These are phyloP conservation scores for Themeda triandra DNA, from an alignment of 176 grass and related monocot genomes.

Conservation along the genomic window DNA sequence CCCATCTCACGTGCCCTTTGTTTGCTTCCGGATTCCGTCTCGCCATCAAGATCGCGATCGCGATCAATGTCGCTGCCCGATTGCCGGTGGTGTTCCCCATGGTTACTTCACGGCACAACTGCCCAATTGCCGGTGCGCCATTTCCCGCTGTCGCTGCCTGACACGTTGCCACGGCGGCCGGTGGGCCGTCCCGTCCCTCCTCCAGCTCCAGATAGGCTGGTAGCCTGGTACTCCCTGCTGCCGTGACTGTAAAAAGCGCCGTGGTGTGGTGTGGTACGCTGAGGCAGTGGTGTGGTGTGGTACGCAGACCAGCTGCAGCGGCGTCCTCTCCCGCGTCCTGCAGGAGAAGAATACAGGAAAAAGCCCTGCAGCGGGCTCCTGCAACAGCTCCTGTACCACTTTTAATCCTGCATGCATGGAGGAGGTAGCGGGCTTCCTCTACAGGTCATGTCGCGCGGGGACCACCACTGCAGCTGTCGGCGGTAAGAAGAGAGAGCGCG, in stretches of 20 bases:
- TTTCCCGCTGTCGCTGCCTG: background rate
- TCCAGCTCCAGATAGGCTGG: background rate
- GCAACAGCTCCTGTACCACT: too few relatives aligned
- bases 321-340: too few relatives aligned
- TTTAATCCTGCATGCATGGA: too few relatives aligned
- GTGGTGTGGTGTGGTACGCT: background rate
- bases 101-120: background rate
- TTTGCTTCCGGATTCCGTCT: background rate
- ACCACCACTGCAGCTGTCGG: too few relatives aligned
- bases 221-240: background rate
- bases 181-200: background rate
- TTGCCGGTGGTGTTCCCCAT: background rate
- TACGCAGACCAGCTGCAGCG: too few relatives aligned
- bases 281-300: too few relatives aligned
- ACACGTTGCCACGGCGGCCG: background rate
- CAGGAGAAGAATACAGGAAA: too few relatives aligned
- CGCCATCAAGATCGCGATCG: background rate
- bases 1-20: slow-evolving; percentile 17
- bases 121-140: background rate
- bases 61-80: background rate
- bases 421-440: too few relatives aligned
- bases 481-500: too few relatives aligned
- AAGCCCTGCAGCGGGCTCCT: too few relatives aligned
- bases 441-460: too few relatives aligned
- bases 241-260: background rate